Percentiles rank a stretch among this genome's conserved stretches.
Conservation (phyloP, 2,329 filamentous ascomycete species). For the Epichloe gansuensis region DNA sequence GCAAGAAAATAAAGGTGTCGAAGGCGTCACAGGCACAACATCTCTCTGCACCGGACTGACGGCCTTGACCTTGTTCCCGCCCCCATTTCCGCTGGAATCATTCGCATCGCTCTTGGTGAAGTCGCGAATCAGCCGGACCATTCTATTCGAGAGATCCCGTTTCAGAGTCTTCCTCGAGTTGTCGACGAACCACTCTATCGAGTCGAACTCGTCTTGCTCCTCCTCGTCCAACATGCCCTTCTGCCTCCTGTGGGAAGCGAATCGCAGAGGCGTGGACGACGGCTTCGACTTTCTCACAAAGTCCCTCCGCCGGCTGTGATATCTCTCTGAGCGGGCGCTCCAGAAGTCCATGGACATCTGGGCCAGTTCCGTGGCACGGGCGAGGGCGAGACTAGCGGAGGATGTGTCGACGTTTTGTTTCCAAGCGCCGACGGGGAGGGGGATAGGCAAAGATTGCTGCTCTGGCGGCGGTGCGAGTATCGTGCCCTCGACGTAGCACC, state of each 20-base stretch:
- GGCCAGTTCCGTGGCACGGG: conserved; percentile 24
- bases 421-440: conserved; percentile 13
- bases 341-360: conserved; percentile 32
- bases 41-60: not conserved
- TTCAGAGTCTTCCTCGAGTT: conserved; percentile 1
- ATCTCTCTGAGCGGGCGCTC: conserved; percentile 23
- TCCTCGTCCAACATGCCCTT: conserved; percentile 18
- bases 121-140: conserved; percentile 4
- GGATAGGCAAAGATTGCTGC: not conserved
- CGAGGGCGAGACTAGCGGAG: conserved; percentile 17
- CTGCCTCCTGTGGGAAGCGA: conserved; percentile 24
- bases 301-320: conserved; percentile 25
- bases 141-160: conserved; percentile 3
- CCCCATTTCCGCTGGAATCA: not conserved
- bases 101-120: not conserved
- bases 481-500: conserved; percentile 21
- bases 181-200: conserved; percentile 8
- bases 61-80: not conserved
- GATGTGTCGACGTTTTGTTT: conserved; percentile 23
- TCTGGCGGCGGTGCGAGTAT: not conserved
- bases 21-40: not conserved
- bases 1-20: conserved; percentile 2
- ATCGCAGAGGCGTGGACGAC: conserved; percentile 24
- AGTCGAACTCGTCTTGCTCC: conserved; percentile 26
- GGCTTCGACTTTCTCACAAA: conserved; percentile 29